phyloP scores from a whole-genome alignment of 345 rosid genomes.

The Eucalyptus brandiana region DNA sequence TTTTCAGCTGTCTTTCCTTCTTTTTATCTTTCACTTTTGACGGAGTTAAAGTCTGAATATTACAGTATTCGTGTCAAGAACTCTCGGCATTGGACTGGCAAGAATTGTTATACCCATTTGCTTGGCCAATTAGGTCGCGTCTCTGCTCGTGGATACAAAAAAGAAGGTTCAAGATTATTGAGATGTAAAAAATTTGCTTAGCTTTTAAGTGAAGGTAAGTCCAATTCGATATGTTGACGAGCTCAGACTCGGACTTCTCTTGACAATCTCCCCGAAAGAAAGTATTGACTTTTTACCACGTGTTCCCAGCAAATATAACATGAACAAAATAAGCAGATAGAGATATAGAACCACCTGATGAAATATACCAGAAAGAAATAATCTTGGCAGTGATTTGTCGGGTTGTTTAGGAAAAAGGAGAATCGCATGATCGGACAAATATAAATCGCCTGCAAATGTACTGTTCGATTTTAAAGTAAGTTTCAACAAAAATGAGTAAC shows the following conservation, averaged over 20 bases:
- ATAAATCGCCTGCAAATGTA: background rate
- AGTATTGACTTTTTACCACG: too few relatives aligned
- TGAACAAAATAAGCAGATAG: background rate
- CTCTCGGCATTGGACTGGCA: background rate
- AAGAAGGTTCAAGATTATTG: background rate
- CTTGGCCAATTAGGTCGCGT: background rate
- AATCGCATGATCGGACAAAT: background rate
- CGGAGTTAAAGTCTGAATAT: background rate
- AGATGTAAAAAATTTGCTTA: too few relatives aligned
- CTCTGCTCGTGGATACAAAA: background rate
- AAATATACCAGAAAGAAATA: background rate
- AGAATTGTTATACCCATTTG: background rate
- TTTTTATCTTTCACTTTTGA: too few relatives aligned
- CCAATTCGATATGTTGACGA: too few relatives aligned
- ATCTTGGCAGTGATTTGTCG: background rate
- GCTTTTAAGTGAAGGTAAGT: too few relatives aligned
- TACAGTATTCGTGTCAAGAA: background rate
- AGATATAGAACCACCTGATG: background rate
- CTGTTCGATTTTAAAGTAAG: background rate
- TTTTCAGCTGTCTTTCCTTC: too few relatives aligned
- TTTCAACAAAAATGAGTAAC: background rate
- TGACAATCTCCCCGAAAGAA: too few relatives aligned
- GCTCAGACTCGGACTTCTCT: too few relatives aligned
- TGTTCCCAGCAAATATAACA: too few relatives aligned
- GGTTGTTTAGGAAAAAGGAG: background rate